Evolutionary conservation across 441 rosid species (phyloP), one percentile per base, ranked within the genome.

Genomic region (Melastoma candidum): DNA sequence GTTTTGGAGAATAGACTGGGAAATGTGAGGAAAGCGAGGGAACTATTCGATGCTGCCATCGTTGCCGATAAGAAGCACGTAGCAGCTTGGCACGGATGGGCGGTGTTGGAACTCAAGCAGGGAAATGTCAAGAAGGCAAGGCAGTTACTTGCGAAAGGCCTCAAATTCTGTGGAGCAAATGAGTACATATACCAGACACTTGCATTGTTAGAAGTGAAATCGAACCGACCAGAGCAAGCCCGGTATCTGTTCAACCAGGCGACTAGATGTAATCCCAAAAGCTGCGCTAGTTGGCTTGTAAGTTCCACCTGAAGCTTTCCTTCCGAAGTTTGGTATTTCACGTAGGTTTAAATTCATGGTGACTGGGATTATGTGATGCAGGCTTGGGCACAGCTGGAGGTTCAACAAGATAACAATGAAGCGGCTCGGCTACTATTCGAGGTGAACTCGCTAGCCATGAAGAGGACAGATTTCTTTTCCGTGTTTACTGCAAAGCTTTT

Each of bases 41-140:
- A 92, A 49, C 58, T 88, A 59, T 85, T 92, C 68, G 95, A 92
- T 74, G 98, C 97, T 1, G 89, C 98, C 26, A 92, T 95, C 1
- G 94, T 92, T 53, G 98, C 97, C 49, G 92, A 92, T 63, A 88
- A 81, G 76, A 77, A 71, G 57, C 98, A 92, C 63, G 57, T 81
- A 46, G 96, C 95, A 65, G 95, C 94, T 9, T 92, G 98, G 98
- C 98, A 92, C 66, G 98, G 97, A 51, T 92, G 95, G 98, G 97
- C 97, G 46, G 82, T 88, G 59, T 68, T 92, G 56, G 98, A 92
- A 84, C 75, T 88, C 47, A 85, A 88, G 64, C 92, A 82, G 63
- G 95, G 94, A 47, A 92, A 85, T 68, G 68, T 88, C 49, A 88
- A 79, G 77, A 92, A 88, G 72, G 98, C 98, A 2, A 85, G 97